These are phyloP conservation scores for Spathaspora hagerdaliae DNA, from an alignment of 805 yeast species.

Conservation along the genomic window DNA sequence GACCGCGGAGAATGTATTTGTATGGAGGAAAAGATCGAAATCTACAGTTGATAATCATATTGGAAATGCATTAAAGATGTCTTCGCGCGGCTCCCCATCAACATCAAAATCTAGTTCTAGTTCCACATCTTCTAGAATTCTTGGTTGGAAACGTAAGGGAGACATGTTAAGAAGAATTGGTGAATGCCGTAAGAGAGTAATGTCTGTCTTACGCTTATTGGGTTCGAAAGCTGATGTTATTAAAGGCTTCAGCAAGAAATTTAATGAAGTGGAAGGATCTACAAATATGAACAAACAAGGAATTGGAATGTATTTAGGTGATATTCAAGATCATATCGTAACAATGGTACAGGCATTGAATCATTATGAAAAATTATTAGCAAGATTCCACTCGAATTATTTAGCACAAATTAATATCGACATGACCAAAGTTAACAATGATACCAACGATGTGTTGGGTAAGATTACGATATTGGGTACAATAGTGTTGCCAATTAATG, in stretches of 20 bases:
- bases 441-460: constrained; percentile 93
- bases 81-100: constrained; percentile 4
- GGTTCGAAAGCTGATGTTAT: constrained; percentile 98
- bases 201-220: constrained; percentile 79
- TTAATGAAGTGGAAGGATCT: constrained; percentile 60
- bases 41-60: constrained; percentile 31
- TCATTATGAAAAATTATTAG: constrained; percentile 90
- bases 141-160: constrained; percentile 83
- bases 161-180: constrained; percentile 94
- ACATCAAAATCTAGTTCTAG: constrained; percentile 6
- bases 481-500: constrained; percentile 89
- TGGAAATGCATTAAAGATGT: constrained; percentile 7
- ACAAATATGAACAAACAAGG: constrained; percentile 67
- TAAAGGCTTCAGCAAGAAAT: constrained; percentile 88
- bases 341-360: constrained; percentile 95
- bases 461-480: constrained; percentile 93
- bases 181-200: constrained; percentile 89
- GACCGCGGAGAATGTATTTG: constrained; percentile 21
- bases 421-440: constrained; percentile 95
- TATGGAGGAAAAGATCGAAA: constrained; percentile 32
- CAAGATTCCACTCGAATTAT: constrained; percentile 94
- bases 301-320: constrained; percentile 92
- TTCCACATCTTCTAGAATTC: constrained; percentile 44
- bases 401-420: constrained; percentile 95
- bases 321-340: constrained; percentile 95